Base-by-base conservation (phyloP, 495 filamentous ascomycete species). In the Penicillium alfredii region DNA sequence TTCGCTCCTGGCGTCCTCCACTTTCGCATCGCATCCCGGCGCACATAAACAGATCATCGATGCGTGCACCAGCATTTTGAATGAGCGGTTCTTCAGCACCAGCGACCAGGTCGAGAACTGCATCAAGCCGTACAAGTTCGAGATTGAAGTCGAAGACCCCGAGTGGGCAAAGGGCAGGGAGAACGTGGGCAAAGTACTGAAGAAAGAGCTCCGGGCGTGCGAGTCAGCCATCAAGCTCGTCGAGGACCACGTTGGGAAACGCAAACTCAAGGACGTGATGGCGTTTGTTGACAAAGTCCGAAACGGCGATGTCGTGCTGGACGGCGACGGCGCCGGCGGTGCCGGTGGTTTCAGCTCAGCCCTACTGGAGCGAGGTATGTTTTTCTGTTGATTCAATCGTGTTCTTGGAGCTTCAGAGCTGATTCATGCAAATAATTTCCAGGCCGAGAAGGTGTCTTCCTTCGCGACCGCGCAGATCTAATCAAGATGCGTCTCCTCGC, bases 81-180 rank as follows among this genome's bases (percentile, higher is more conserved):
- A 88, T 42, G 92, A 99, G 41, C 79, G 89, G 2, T 94, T 93
- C 47, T 96, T 94, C 64, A 88, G 86, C 54, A 97, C 93, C 2
- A 87, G 83, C 45, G 92, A 99, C 54, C 90, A 96, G 57, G 88
- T 99, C n/a, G 92, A 99, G 60, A 96, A 96, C 53, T 97, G 92
- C 55, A 90, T 99, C 68, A 99, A 99, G 57, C 92, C 92, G 2
- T 99, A 88, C 69, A 99, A 97, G 55, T 97, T 82, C 47, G 86
- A 96, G 40, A 92, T 97, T 31, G 92, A 99, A 53, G 80, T 97
- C 30, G 84, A 94, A 44, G 83, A 86, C 13, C 67, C 77, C 4
- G 93, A 97, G 56, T 99, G 92, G 92, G 60, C 68, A 4, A 77
- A 82, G 39, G 88, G 86, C 1, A 66, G 88, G 40, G 87, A 92